These are phyloP conservation scores for Pseudoneurospora amorphoporcata DNA, from an alignment of 495 filamentous ascomycete species.

Conservation along the genomic window DNA sequence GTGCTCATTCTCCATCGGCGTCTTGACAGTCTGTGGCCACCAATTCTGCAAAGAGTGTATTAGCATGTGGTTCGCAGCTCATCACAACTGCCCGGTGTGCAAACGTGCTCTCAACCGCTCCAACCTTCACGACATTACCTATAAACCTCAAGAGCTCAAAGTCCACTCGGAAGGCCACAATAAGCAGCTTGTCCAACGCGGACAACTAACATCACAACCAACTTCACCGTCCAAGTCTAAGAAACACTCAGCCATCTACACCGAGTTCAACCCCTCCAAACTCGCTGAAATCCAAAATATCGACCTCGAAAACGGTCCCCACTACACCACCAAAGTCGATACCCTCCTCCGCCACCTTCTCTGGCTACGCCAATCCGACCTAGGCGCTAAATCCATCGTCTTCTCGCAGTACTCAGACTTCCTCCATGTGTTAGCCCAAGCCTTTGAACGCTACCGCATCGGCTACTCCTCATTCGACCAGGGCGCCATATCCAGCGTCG, in stretches of 20 bases:
- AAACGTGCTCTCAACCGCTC: conserved; percentile 48
- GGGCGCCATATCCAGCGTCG: conserved; percentile 44
- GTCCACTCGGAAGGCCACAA: conserved; percentile 51
- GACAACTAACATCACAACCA: not conserved
- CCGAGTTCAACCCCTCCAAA: conserved; percentile 56
- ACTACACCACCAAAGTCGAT: conserved; percentile 84
- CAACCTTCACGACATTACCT: conserved; percentile 73
- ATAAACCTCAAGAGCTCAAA: conserved; percentile 62
- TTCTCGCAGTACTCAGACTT: conserved; percentile 81
- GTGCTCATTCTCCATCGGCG: conserved; percentile 58
- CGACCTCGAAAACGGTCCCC: conserved; percentile 51
- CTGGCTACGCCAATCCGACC: conserved; percentile 76
- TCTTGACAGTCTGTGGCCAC: conserved; percentile 85
- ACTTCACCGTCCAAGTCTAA: conserved; percentile 10
- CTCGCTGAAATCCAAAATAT: conserved; percentile 76
- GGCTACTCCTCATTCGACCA: conserved; percentile 55
- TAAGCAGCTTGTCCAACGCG: not conserved
- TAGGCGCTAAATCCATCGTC: conserved; percentile 78
- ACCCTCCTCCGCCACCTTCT: conserved; percentile 69
- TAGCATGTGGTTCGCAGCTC: conserved; percentile 54
- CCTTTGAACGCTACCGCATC: conserved; percentile 59
- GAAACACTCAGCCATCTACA: conserved; percentile 48
- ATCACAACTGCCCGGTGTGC: conserved; percentile 66
- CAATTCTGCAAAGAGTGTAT: conserved; percentile 85
- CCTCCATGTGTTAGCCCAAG: conserved; percentile 57